A percentile compares a stretch with the other conserved stretches of the same genome.
These are phyloP conservation scores for Mycena maculata DNA, from an alignment of 768 basidiomycete genomes.

Conservation along the genomic window DNA sequence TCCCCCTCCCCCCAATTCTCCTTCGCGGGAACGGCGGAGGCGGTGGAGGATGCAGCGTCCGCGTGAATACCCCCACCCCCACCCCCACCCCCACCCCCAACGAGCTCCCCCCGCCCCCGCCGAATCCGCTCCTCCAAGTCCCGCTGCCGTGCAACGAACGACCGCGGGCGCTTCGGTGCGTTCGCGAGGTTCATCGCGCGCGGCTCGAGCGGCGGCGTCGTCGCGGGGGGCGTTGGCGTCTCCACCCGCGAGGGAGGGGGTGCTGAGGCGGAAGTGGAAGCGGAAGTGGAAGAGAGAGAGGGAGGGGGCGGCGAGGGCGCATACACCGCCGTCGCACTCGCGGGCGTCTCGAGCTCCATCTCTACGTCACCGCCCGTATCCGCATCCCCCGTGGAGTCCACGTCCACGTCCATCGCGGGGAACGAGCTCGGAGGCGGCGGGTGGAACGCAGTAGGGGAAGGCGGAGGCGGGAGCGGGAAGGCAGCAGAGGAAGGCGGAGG, in stretches of 20 bases:
- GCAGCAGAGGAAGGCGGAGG: not conserved
- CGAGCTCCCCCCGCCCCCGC: conserved; percentile 51
- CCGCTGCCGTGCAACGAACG: conserved; percentile 54
- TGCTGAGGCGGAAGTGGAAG: too few species aligned
- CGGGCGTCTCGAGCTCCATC: too few species aligned
- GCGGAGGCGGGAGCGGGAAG: not conserved
- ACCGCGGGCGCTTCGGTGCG: conserved; percentile 50
- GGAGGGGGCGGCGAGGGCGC: too few species aligned
- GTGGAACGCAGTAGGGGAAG: not conserved
- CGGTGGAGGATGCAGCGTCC: too few species aligned
- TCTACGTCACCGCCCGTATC: too few species aligned
- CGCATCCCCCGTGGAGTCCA: too few species aligned
- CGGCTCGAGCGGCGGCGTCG: conserved; percentile 47
- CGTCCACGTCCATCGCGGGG: too few species aligned
- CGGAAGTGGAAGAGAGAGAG: too few species aligned
- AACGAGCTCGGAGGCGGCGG: too few species aligned
- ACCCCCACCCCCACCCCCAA: conserved; percentile 22
- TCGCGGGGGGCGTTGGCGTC: not conserved
- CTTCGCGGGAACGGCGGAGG: too few species aligned
- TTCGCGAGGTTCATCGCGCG: conserved; percentile 54
- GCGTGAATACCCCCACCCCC: too few species aligned
- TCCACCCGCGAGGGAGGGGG: not conserved
- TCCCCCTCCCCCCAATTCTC: conserved; percentile 29
- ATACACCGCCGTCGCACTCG: too few species aligned
- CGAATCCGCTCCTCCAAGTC: conserved; percentile 59